Conservation (phyloP, 2,329 filamentous ascomycete species). For the Calonectria pseudoreteaudii region DNA sequence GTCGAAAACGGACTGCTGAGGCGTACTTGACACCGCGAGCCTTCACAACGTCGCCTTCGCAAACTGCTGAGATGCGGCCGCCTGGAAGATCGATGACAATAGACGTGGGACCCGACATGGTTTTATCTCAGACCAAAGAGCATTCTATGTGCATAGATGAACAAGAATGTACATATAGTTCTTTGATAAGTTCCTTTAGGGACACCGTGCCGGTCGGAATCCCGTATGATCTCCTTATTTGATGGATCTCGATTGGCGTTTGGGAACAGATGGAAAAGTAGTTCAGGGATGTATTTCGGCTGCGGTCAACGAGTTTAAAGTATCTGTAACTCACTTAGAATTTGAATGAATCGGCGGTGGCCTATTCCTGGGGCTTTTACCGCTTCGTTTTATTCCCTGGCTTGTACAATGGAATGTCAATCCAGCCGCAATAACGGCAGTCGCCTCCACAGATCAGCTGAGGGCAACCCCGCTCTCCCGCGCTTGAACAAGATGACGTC, state of each 20-base stretch:
- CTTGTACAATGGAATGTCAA: too few species aligned
- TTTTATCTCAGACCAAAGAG: not conserved
- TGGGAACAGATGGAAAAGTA: not conserved
- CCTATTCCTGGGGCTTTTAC: not conserved
- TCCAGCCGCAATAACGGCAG: not conserved
- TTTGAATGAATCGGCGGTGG: not conserved
- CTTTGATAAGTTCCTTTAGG: not conserved
- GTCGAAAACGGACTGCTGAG: not conserved
- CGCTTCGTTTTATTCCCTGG: not conserved
- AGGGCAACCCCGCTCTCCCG: too few species aligned
- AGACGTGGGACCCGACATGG: too few species aligned
- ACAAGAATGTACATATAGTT: not conserved
- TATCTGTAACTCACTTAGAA: not conserved
- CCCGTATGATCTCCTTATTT: not conserved
- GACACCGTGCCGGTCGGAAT: not conserved
- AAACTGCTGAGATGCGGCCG: not conserved
- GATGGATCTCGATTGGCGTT: not conserved
- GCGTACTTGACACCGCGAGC: not conserved
- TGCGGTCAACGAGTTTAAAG: rapidly evolving
- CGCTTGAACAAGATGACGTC: too few species aligned
- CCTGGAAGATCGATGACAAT: not conserved
- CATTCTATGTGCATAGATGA: not conserved
- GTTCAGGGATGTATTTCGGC: not conserved
- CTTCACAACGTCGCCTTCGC: not conserved
- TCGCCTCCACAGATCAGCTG: too few species aligned